Evolutionary conservation across 805 yeast genomes (phyloP), one percentile per base, ranked within the genome.

Genomic region (Tetrapisispora arboricola): DNA sequence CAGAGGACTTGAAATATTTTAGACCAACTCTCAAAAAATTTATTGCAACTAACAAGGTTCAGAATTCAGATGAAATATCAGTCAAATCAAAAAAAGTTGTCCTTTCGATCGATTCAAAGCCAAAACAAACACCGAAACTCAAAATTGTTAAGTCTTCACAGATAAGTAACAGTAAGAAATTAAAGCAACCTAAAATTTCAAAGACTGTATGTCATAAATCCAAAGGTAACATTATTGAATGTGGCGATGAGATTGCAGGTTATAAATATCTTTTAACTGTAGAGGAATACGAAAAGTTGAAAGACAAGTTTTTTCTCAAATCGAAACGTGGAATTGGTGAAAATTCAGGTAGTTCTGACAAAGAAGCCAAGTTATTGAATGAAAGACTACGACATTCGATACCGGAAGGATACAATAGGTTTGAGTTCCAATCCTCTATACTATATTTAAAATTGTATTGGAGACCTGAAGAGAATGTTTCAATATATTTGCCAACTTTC

Each of bases 211-310:
- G 11, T 8, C 11, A 24, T 11, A 11, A 8, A 24, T 6, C 22
- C 6, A 15, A 21, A 13, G 4, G 21, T 3, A n/a, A n/a, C n/a
- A 8, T 20, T 32, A 21, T 15, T 21, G 55, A 53, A 32, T 48
- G 41, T 34, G 57, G 57, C 4, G 46, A 48, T 6, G 22, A 40
- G 5, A 44, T 48, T 9, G 40, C 41, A 15, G 57, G 57, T 12
- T 53, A 43, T 36, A 46, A 39, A 34, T 49, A 44, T 25, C 29
- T 53, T n/a, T 32, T 48, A 3, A 39, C 44, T 12, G 33, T 41
- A 24, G 41, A 42, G 19, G 40, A 45, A 15, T 26, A 29, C 9
- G 20, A 18, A 16, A 39, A 25, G 9, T 21, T 36, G 10, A 6
- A 31, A 17, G 18, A n/a, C n/a, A n/a, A n/a, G n/a, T n/a, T n/a